These are phyloP conservation scores for Escallonia herrerae DNA, from an alignment of 129 eudicot genomes.

Conservation along the genomic window DNA sequence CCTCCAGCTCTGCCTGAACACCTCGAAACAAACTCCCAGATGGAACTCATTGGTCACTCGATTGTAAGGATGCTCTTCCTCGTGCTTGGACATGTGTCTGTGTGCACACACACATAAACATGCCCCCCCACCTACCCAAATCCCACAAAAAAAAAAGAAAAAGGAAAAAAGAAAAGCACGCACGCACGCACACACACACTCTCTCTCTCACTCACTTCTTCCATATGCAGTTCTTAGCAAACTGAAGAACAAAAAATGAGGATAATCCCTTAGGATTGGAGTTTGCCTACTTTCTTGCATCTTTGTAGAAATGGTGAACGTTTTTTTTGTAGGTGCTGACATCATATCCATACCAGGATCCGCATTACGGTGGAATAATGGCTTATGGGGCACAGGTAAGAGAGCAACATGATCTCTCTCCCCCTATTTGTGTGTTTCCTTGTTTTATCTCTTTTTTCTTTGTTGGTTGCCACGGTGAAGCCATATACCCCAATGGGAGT, in stretches of 20 bases:
- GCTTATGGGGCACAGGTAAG: slow-evolving; percentile 56
- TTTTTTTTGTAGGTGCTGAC: slow-evolving; percentile 47
- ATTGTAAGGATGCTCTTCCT: slow-evolving; percentile 27
- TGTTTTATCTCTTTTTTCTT: no score
- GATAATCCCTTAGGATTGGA: neutral
- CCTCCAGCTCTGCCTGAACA: slow-evolving; percentile 8
- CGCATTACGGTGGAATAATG: slow-evolving; percentile 55
- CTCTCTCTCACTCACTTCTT: no score
- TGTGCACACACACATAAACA: no score
- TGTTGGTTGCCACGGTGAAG: no score
- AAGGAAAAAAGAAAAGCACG: no score
- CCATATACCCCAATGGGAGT: no score
- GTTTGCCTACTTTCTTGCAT: neutral
- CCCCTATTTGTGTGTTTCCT: neutral
- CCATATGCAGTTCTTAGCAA: no score
- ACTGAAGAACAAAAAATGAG: no score
- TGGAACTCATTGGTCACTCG: slow-evolving; percentile 59
- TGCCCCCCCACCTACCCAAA: no score
- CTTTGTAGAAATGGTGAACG: neutral
- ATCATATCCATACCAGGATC: slow-evolving; percentile 53
- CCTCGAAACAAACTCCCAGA: slow-evolving; percentile 37
- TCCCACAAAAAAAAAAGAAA: no score
- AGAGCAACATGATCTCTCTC: slow-evolving; percentile 1
- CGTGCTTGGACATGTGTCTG: neutral
- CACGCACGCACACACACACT: no score